Evolutionary conservation across 306 rosid species (phyloP), one percentile per base, ranked within the genome.

Genomic region (Inga laurina): DNA sequence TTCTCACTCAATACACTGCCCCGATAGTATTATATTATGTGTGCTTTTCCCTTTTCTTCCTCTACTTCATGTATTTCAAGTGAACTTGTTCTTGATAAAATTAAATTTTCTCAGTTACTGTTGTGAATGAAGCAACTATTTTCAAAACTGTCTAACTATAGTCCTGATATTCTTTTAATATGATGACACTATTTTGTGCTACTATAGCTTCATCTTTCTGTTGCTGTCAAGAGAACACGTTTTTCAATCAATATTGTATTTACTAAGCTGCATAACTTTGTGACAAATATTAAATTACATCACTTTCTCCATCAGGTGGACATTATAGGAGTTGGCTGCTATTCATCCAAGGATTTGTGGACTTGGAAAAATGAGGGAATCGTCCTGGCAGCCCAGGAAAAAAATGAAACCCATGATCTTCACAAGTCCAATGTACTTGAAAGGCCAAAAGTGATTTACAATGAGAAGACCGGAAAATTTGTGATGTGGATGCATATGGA

Each of bases 401-500:
- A 90, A 49, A 78, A 97, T 5, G 98, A 94, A 83, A 92, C 92
- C 37, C 98, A 97, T 71, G 97, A 97, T 90, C 97, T 97, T 82
- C 97, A 97, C 85, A 89, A 82, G 65, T 92, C 90, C 62, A 97
- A 97, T 41, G 99, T 97, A 49, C 97, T 97, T 3, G 99, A 97
- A 91, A 85, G 99, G 86, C 99, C 99, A 3, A 97, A 97, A 84
- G 99, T 94, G 83, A 84, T 97, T 78, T 92, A 92, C 91, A 97
- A 97, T 81, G 93, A 88, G 41, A 91, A 80, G 91, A 92, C 97
- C 2, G 87, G 90, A 72, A 94, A 94, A 84, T 97, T 92, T 62
- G 99, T 94, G 66, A 97, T 97, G 99, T 97, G 97, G 99, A 97
- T 94, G 98, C 99, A 97, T 86, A 83, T 97, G 5, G 99, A 97